phyloP scores from a whole-genome alignment of 192 early-diverging fungal species.

The Geranomyces variabilis region DNA sequence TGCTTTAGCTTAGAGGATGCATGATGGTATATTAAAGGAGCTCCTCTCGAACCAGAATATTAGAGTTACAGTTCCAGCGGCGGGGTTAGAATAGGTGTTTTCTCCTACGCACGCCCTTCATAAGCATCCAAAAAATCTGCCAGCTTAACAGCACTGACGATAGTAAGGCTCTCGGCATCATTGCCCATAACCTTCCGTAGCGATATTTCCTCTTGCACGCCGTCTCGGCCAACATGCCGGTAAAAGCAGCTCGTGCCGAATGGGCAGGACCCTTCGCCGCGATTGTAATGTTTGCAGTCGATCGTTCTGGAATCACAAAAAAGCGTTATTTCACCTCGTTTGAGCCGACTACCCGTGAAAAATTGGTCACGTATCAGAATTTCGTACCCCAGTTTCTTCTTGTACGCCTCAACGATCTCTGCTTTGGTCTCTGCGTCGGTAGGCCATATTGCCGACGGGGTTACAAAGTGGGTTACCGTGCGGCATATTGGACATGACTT shows the following conservation, averaged over 20 bases:
- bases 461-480: constrained; percentile 48
- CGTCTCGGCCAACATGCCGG: constrained; percentile 48
- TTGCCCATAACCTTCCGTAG: constrained; percentile 39
- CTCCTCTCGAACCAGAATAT: too few species aligned
- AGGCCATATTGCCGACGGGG: constrained; percentile 52
- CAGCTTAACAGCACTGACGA: constrained; percentile 42
- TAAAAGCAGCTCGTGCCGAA: constrained; percentile 59
- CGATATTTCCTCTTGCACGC: constrained; percentile 37
- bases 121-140: constrained; percentile 47
- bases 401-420: constrained; percentile 50
- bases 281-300: constrained; percentile 55
- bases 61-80: too few species aligned
- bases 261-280: constrained; percentile 54
- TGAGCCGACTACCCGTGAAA: too few species aligned
- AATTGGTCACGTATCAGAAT: too few species aligned
- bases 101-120: neutral
- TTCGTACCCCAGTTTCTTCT: constrained; percentile 41
- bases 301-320: constrained; percentile 31
- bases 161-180: constrained; percentile 36
- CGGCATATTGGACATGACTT: constrained; percentile 62
- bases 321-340: neutral
- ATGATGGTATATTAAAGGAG: too few species aligned
- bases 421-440: constrained; percentile 37
- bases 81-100: too few species aligned
- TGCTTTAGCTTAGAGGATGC: too few species aligned